Evolutionary conservation across 2,329 filamentous ascomycete species (phyloP).

Genomic region (Colletotrichum brevisporum): DNA sequence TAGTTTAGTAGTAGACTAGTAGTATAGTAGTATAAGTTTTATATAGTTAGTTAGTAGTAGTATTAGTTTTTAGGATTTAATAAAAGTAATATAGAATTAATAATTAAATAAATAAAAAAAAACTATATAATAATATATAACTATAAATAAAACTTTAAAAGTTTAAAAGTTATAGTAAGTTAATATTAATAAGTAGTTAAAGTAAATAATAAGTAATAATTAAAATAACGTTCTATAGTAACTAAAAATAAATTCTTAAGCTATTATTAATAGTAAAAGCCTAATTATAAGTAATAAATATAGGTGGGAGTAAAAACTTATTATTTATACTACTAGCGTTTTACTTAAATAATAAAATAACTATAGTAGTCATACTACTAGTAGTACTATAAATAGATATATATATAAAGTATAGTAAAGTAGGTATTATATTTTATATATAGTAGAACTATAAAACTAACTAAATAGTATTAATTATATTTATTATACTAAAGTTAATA

Average conservation of each 20-base stretch:
- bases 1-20: background rate
- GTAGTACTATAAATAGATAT: background rate
- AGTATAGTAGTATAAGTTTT: background rate
- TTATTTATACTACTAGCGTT: conserved; percentile 13
- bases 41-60: background rate
- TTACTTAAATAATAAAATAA: background rate
- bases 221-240: background rate
- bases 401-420: background rate
- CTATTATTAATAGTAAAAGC: background rate
- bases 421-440: background rate
- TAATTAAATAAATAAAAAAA: background rate
- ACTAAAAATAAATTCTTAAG: background rate
- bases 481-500: background rate
- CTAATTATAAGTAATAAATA: background rate
- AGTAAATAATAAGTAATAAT: background rate
- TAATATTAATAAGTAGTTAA: background rate
- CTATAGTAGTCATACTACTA: background rate
- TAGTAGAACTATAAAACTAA: background rate
- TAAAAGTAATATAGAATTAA: background rate
- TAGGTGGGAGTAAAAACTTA: background rate
- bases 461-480: background rate
- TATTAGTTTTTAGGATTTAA: background rate
- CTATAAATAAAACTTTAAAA: background rate
- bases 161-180: background rate
- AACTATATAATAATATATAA: background rate